phyloP scores from a whole-genome alignment of 1,139 yeast species.

The Taphrina sp. region DNA sequence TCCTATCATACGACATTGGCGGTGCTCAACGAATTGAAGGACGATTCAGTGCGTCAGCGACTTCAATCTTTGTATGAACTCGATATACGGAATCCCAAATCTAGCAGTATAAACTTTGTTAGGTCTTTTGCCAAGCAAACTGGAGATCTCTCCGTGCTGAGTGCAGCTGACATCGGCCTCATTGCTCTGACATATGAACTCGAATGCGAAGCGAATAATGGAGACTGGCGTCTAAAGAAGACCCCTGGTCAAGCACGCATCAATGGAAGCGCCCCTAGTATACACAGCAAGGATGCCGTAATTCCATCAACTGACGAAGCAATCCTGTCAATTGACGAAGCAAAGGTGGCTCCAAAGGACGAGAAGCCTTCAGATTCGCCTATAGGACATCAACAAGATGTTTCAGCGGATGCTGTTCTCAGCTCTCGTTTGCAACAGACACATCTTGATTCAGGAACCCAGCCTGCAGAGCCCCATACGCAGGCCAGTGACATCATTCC shows the following conservation, averaged over 20 bases:
- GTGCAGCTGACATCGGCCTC: conserved; percentile 87
- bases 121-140: conserved; percentile 76
- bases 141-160: conserved; percentile 85
- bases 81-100: conserved; percentile 67
- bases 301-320: conserved; percentile 34
- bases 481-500: conserved; percentile 4
- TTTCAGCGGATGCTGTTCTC: conserved; percentile 34
- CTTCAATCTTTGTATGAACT: conserved; percentile 32
- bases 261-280: conserved; percentile 37
- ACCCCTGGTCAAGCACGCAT: conserved; percentile 63
- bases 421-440: no score
- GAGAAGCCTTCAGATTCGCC: background rate
- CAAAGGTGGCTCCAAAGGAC: conserved; percentile 29
- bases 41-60: conserved; percentile 59
- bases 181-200: conserved; percentile 88
- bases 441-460: no score
- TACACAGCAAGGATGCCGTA: conserved; percentile 32
- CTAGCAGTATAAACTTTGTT: conserved; percentile 62
- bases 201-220: conserved; percentile 67
- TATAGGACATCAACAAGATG: conserved; percentile 1
- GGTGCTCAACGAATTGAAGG: conserved; percentile 79
- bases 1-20: conserved; percentile 86
- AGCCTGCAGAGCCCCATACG: background rate
- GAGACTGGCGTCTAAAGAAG: conserved; percentile 66
- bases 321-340: conserved; percentile 30